Evolutionary conservation across 257 asterid species (phyloP).

Genomic region (Ballota nigra): DNA sequence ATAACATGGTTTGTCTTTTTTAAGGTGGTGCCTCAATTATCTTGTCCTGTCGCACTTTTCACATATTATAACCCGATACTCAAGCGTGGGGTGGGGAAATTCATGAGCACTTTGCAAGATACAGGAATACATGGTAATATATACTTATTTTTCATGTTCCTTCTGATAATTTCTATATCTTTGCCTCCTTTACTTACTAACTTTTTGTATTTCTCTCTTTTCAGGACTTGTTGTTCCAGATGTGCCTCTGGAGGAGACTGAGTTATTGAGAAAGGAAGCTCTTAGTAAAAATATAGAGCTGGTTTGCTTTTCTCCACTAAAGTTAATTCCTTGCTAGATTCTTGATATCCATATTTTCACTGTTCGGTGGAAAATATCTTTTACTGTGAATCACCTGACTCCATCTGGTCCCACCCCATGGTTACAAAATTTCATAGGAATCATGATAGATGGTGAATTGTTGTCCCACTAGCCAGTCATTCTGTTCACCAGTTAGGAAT

Average conservation of each 20-base stretch:
- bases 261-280: constrained; percentile 79
- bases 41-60: constrained; percentile 83
- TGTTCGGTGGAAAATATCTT: not conserved
- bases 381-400: not conserved
- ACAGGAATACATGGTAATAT: constrained; percentile 72
- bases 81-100: constrained; percentile 72
- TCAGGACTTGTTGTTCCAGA: constrained; percentile 93
- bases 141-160: not conserved
- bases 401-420: not conserved
- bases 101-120: constrained; percentile 74
- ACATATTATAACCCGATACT: constrained; percentile 90
- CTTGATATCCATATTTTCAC: constrained; percentile 8
- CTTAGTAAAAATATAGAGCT: constrained; percentile 58
- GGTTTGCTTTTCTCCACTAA: constrained; percentile 44
- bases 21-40: constrained; percentile 79
- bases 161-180: not conserved
- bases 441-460: not conserved
- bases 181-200: not conserved
- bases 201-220: constrained; percentile 3
- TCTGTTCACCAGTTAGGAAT: not conserved
- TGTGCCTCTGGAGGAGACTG: constrained; percentile 88
- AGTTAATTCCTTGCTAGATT: not conserved
- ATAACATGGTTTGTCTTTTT: not conserved
- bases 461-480: not conserved
- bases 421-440: not conserved